A percentile compares a stretch with the other conserved stretches of the same genome.
These are phyloP conservation scores for Digitaria exilis DNA, from an alignment of 202 grass and related monocot species.

Conservation along the genomic window DNA sequence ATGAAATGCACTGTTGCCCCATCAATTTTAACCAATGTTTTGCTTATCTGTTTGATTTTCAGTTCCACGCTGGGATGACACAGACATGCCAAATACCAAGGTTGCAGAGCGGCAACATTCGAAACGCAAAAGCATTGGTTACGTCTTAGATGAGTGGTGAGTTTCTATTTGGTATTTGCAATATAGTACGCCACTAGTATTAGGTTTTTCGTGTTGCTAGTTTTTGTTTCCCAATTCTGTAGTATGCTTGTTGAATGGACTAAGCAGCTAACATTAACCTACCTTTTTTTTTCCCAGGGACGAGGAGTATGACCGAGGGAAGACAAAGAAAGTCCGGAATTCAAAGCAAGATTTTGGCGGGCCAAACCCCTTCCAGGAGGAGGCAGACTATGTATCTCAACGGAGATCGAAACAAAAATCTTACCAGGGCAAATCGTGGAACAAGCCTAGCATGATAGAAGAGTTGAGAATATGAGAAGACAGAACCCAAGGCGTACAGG, in stretches of 20 bases:
- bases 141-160: constrained; percentile 89
- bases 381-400: constrained; percentile 42
- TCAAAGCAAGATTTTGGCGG: constrained; percentile 50
- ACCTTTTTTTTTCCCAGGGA: constrained; percentile 68
- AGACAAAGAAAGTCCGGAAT: constrained; percentile 75
- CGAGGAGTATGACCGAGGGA: constrained; percentile 85
- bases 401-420: constrained; percentile 47
- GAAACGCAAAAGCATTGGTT: constrained; percentile 60
- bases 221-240: background rate
- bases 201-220: background rate
- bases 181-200: background rate
- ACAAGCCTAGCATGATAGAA: constrained; percentile 46
- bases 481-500: background rate
- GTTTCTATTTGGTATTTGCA: background rate
- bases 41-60: constrained; percentile 19
- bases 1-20: background rate
- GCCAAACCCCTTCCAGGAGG: constrained; percentile 81
- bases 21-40: constrained; percentile 21
- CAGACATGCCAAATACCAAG: constrained; percentile 35
- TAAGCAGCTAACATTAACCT: background rate
- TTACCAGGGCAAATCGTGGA: constrained; percentile 39
- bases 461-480: constrained; percentile 15
- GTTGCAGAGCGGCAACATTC: background rate
- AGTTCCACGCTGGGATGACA: constrained; percentile 86
- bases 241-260: background rate